Evolutionary conservation across 192 early-diverging fungal genomes (phyloP).

Genomic region (Obelidium mucronatum): DNA sequence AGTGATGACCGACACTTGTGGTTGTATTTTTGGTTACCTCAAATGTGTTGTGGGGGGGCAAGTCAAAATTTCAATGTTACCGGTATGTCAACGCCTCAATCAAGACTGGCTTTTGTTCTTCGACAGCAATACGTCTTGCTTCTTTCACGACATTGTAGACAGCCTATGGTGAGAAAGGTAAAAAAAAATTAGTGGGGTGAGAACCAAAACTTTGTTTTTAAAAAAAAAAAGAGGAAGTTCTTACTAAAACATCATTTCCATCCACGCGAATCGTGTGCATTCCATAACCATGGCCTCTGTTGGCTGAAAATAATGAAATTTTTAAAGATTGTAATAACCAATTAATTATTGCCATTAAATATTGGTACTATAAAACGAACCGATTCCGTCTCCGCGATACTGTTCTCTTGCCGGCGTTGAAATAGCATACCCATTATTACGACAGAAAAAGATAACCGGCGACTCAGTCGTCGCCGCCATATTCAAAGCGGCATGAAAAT

Average conservation of each 20-base stretch:
- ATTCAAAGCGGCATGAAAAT: conserved; percentile 97
- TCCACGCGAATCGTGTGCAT: conserved; percentile 97
- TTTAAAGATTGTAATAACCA: neutral
- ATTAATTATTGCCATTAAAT: neutral
- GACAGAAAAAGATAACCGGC: conserved; percentile 95
- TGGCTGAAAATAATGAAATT: conserved; percentile 57
- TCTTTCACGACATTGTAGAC: conserved; percentile 92
- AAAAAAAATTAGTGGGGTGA: no score
- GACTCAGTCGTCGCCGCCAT: conserved; percentile 94
- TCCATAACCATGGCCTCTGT: conserved; percentile 94
- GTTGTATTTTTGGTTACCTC: no score
- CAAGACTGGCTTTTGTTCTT: conserved; percentile 85
- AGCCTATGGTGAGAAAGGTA: conserved; percentile 65
- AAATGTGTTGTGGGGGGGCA: neutral
- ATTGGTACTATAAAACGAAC: conserved; percentile 22
- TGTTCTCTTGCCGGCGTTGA: conserved; percentile 95
- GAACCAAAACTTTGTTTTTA: neutral
- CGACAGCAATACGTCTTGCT: conserved; percentile 83
- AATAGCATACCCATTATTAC: conserved; percentile 99
- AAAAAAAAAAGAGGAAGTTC: no score
- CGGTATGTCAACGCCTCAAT: conserved; percentile 99
- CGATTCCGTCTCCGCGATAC: conserved; percentile 97
- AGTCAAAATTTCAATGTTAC: conserved; percentile 27
- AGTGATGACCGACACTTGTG: conserved; percentile 86
- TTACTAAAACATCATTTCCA: conserved; percentile 96